These are phyloP conservation scores for Ecytonucleospora hepatopenaei DNA, from an alignment of 371 early-diverging fungal genomes.

Conservation along the genomic window DNA sequence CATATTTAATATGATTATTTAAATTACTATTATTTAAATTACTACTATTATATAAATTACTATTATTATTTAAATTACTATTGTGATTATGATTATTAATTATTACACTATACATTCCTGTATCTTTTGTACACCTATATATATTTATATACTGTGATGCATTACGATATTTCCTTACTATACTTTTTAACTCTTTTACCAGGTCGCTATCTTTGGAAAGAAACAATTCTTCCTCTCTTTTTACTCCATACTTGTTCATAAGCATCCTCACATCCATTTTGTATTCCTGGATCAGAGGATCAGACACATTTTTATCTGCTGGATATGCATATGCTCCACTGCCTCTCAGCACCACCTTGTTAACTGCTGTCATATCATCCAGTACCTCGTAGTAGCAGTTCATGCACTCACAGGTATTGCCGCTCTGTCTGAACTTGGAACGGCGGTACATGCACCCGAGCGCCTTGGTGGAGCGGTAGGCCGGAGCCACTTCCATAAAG, in stretches of 20 bases:
- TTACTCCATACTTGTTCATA: not conserved
- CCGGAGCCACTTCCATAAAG: constrained; percentile 64
- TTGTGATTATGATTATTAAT: too few species aligned
- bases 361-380: not conserved
- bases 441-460: constrained; percentile 61
- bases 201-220: not conserved
- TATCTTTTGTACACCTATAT: too few species aligned
- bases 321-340: too few species aligned
- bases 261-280: not conserved
- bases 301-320: too few species aligned
- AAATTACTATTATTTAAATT: too few species aligned
- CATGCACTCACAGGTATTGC: not conserved
- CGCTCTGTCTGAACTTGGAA: not conserved
- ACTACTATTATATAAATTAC: too few species aligned
- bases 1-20: too few species aligned
- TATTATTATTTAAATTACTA: too few species aligned
- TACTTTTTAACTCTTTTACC: not conserved
- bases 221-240: not conserved
- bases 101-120: too few species aligned
- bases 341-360: not conserved
- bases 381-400: not conserved
- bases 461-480: constrained; percentile 60
- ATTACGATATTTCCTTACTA: not conserved
- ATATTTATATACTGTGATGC: too few species aligned
- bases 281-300: not conserved